Conservation (phyloP, 1,284 basidiomycete genomes). For the Stereum hirsutum region DNA sequence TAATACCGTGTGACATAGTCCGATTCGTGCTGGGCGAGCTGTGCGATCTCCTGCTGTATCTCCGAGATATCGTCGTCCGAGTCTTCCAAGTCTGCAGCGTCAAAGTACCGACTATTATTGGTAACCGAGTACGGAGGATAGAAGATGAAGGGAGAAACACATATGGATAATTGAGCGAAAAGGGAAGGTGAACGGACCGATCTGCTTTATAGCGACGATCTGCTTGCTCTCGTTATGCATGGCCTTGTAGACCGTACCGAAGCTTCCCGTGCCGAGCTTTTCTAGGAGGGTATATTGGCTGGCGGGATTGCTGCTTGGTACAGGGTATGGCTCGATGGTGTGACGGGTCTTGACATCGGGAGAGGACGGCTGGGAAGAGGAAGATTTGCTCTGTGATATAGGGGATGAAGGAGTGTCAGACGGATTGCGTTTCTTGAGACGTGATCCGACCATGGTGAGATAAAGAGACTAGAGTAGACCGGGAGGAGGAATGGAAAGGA, state of each 20-base stretch:
- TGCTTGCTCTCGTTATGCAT: slow-evolving; percentile 91
- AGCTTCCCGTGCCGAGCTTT: slow-evolving; percentile 96
- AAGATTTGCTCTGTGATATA: slow-evolving; percentile 9
- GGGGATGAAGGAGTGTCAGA: slow-evolving; percentile 4
- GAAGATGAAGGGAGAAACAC: background rate
- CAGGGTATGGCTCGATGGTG: slow-evolving; percentile 54
- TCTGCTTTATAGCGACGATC: slow-evolving; percentile 97
- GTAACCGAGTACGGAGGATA: slow-evolving; percentile 7
- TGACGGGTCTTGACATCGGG: slow-evolving; percentile 7
- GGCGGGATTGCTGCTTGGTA: slow-evolving; percentile 71
- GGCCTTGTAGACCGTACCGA: slow-evolving; percentile 95
- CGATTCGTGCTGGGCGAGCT: slow-evolving; percentile 91
- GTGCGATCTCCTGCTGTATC: slow-evolving; percentile 97
- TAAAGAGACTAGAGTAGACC: background rate
- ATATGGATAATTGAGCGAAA: background rate
- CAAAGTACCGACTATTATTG: too few relatives aligned
- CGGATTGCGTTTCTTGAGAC: slow-evolving; percentile 9
- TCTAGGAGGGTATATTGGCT: slow-evolving; percentile 90
- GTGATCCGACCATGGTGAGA: slow-evolving; percentile 9
- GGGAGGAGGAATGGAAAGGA: background rate
- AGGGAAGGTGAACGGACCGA: slow-evolving; percentile 47
- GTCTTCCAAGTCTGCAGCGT: slow-evolving; percentile 63
- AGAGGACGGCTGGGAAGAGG: slow-evolving; percentile 8
- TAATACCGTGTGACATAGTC: slow-evolving; percentile 96
- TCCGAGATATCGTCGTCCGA: slow-evolving; percentile 94